Conservation (phyloP, 345 rosid genomes). For the Erodium maritimum region DNA sequence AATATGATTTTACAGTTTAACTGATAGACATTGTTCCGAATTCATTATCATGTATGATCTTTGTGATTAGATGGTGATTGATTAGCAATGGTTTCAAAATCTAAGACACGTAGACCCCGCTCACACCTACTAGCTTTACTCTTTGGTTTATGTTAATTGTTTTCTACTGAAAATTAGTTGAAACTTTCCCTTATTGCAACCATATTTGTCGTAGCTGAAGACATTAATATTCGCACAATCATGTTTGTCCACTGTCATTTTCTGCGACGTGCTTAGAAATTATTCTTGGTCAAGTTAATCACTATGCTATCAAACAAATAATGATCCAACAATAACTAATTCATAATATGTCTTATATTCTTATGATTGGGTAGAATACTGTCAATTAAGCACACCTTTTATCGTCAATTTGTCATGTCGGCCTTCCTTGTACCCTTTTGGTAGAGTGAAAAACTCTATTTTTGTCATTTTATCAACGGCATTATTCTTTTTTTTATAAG, state of each 20-base stretch:
- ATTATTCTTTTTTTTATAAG: no score
- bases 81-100: constrained; percentile 16
- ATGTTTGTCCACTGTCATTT: neutral
- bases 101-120: constrained; percentile 31
- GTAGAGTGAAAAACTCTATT: no score
- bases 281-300: no score
- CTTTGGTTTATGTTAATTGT: neutral
- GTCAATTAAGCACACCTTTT: constrained; percentile 1
- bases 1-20: no score
- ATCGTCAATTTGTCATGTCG: neutral
- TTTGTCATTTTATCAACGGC: no score
- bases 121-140: neutral
- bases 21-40: no score
- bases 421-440: neutral
- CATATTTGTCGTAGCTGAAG: neutral
- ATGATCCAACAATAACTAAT: constrained; percentile 12
- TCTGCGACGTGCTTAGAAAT: neutral
- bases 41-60: neutral
- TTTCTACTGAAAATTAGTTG: no score
- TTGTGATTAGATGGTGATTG: constrained; percentile 14
- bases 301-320: no score
- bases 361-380: constrained; percentile 23
- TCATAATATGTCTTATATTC: constrained; percentile 20
- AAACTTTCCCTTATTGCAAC: no score
- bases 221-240: neutral